Evolutionary conservation across 169 alveolate species (phyloP), one percentile per base, ranked within the genome.

Genomic region (Plasmodium knowlesi): DNA sequence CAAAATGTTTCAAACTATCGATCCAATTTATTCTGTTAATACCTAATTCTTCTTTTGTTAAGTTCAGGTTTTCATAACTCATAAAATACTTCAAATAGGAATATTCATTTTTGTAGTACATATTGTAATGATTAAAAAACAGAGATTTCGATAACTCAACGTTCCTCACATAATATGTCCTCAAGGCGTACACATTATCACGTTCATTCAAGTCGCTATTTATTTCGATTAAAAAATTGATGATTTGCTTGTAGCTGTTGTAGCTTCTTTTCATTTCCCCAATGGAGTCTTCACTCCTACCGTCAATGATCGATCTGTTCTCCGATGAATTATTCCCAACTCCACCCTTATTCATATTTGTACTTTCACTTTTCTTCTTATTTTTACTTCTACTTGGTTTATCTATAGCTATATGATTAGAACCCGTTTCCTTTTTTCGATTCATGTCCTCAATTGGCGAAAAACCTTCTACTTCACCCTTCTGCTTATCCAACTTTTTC

Each of bases 1-100:
- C 79, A 61, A 89, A 89, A 79, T 89, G 79, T n/a, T 89, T 78
- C 50, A 89, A 41, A 41, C 73, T 79, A 0, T 89, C 82, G 2
- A 89, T 61, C 94, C 94, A 89, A 79, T 46, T 79, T 6, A 16
- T 25, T 61, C 82, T 89, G 82, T 80, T 79, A 0, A 89, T 79
- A 41, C 79, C 82, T 53, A 89, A 12, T 79, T 89, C 94, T 61
- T 89, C 94, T 8, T 70, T 89, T 5, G 90, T 89, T 89, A 89
- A 61, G 39, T 79, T 32, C 53, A 89, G 34, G 8, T 28, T 89
- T 37, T 89, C 83, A 30, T 79, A 79, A n/a, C 72, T 79, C 32
- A 61, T 67, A 41, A 78, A 89, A 57, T 89, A 34, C 25, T 41
- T 89, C n/a, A 78, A 14, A 57, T 89, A 78, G 19, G 54, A 54